Base-by-base conservation (phyloP, 306 rosid genomes). In the Glycine latifolia region DNA sequence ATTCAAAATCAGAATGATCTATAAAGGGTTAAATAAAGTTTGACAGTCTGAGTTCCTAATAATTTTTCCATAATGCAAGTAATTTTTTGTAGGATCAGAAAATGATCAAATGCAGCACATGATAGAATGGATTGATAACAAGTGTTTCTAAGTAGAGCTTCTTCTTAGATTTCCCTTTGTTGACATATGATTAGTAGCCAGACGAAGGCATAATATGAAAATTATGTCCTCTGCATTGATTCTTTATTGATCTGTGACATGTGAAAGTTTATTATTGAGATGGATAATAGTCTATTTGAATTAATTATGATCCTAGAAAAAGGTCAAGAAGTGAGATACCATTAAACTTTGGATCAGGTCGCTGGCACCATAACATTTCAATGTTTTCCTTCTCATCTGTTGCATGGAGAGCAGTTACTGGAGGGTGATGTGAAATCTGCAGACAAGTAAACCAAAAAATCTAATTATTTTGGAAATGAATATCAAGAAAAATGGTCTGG, bases 371-470 rank as follows among this genome's bases (percentile, higher is more conserved):
- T 66, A 89, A 59, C 80, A 93, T 75, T 79, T 92, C 97, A 49
- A 93, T 72, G 71, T 88, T 89, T 85, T 88, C 89, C 82, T 81
- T 87, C 67, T 91, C 92, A 88, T 93, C 91, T 3, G 96, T 96
- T 77, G 98, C 98, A 61, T 89, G 96, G 3, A 96, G 92, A 14
- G 98, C 97, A 41, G 90, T 60, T 46, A 96, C 98, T 10, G 99
- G 97, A 35, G 99, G 99, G 81, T 93, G 98, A 80, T 96, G 97
- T 16, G 97, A 95, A 78, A 93, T 82, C 99, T 95, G 90, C 68
- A 81, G 3, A 39, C 4, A 60, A 43, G n/a, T 0, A 62, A 67
- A 41, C 6, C 63, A 70, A 49, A 0, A 58, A 43, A 43, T 13
- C 3, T 55, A 4, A 14, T 72, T 52, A 70, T 20, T 5, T 71